Evolutionary conservation across 2,329 filamentous ascomycete species (phyloP).

Genomic region (Xylaria sp.): DNA sequence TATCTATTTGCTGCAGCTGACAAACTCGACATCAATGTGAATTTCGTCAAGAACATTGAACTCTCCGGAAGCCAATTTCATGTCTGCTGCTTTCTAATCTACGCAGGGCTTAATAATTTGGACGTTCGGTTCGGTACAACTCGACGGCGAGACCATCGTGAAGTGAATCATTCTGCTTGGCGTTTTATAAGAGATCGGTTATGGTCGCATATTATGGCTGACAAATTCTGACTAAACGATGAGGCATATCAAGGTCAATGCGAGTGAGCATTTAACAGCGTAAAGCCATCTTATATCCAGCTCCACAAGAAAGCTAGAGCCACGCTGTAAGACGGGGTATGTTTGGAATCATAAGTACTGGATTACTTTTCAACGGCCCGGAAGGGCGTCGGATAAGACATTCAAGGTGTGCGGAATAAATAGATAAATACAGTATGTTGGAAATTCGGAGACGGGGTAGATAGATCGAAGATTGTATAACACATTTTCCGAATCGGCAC

Average conservation of each 20-base stretch:
- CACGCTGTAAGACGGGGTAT: not conserved
- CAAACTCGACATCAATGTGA: not conserved
- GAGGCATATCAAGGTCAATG: not conserved
- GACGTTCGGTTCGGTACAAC: not conserved
- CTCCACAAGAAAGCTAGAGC: not conserved
- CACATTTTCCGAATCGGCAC: not conserved
- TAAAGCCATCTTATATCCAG: not conserved
- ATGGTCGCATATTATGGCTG: not conserved
- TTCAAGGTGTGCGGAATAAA: not conserved
- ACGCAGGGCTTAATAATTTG: not conserved
- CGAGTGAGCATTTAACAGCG: not conserved
- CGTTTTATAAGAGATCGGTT: not conserved
- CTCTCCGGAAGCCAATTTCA: not conserved
- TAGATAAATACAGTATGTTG: not conserved
- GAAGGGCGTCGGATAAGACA: not conserved
- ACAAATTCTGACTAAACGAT: not conserved
- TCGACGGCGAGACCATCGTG: not conserved
- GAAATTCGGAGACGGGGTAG: not conserved
- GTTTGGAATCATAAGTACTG: constrained; percentile 14
- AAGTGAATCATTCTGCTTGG: not conserved
- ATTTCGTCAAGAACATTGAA: not conserved
- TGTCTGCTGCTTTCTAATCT: not conserved
- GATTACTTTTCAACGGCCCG: not conserved
- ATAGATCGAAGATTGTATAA: not conserved
- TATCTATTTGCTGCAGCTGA: not conserved